Evolutionary conservation across 208 protist species (phyloP).

Genomic region (Wallacemonas sp.): DNA sequence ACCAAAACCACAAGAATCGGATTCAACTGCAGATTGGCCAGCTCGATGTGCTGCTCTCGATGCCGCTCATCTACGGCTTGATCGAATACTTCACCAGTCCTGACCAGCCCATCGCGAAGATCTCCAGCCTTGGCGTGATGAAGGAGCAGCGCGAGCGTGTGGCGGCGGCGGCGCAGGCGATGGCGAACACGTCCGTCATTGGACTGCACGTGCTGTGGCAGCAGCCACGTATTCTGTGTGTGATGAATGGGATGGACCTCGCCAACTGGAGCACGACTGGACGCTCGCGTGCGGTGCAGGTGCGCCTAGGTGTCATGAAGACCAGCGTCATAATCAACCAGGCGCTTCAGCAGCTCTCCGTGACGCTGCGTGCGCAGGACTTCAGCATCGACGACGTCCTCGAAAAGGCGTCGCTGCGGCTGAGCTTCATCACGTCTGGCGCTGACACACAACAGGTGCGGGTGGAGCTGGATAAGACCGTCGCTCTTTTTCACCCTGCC

Average conservation of each 20-base stretch:
- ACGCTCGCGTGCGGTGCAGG: slow-evolving; percentile 44
- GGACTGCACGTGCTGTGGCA: slow-evolving; percentile 70
- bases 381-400: slow-evolving; percentile 70
- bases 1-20: slow-evolving; percentile 38
- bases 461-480: slow-evolving; percentile 58
- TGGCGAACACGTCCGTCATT: slow-evolving; percentile 48
- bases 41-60: slow-evolving; percentile 54
- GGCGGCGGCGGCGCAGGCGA: slow-evolving; percentile 46
- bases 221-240: slow-evolving; percentile 70
- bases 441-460: slow-evolving; percentile 22
- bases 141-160: slow-evolving; percentile 72
- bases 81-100: slow-evolving; percentile 75
- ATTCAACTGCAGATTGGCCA: slow-evolving; percentile 59
- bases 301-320: slow-evolving; percentile 70
- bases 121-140: slow-evolving; percentile 80
- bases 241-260: slow-evolving; percentile 56
- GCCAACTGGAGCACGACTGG: slow-evolving; percentile 23
- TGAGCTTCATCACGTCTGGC: slow-evolving; percentile 30
- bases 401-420: slow-evolving; percentile 49
- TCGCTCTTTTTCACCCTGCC: slow-evolving; percentile 47
- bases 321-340: slow-evolving; percentile 53
- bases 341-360: slow-evolving; percentile 22
- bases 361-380: slow-evolving; percentile 55
- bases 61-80: slow-evolving; percentile 67
- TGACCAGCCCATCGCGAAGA: slow-evolving; percentile 71